These are phyloP conservation scores for Fragaria iinumae DNA, from an alignment of 306 rosid species.

Conservation along the genomic window DNA sequence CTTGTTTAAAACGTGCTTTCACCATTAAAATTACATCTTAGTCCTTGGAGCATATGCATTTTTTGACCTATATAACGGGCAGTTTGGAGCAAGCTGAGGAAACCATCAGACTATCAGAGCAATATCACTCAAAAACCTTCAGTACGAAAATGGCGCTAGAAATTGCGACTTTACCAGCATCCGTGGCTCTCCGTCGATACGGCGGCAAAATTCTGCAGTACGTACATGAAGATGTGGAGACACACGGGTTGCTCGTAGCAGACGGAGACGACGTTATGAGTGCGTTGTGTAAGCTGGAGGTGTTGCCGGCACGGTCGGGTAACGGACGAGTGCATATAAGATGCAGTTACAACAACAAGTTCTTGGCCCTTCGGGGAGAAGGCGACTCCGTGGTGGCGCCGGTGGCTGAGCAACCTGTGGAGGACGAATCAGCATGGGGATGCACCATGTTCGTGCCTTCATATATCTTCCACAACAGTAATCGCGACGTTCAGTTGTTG, in stretches of 20 bases:
- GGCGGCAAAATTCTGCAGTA: background rate
- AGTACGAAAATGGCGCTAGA: background rate
- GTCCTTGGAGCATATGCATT: no score
- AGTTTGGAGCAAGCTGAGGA: background rate
- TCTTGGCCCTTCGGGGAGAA: background rate
- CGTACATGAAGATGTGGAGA: background rate
- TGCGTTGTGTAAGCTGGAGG: background rate
- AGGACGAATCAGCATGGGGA: background rate
- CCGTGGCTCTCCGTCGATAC: background rate
- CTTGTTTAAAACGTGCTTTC: no score
- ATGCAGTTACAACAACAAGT: background rate
- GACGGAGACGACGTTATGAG: background rate
- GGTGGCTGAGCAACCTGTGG: background rate
- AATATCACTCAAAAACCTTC: no score
- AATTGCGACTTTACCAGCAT: background rate
- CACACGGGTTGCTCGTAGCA: background rate
- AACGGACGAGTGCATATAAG: background rate
- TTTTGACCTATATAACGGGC: background rate
- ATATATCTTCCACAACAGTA: background rate
- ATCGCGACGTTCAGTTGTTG: background rate
- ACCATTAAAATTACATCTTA: no score
- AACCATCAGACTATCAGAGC: background rate
- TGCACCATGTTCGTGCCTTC: background rate
- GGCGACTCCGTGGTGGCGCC: background rate
- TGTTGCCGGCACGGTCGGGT: background rate